A percentile compares a stretch with the other conserved stretches of the same genome.
These are phyloP conservation scores for Rhamnella rubrinervis DNA, from an alignment of 331 rosid genomes.

Conservation along the genomic window DNA sequence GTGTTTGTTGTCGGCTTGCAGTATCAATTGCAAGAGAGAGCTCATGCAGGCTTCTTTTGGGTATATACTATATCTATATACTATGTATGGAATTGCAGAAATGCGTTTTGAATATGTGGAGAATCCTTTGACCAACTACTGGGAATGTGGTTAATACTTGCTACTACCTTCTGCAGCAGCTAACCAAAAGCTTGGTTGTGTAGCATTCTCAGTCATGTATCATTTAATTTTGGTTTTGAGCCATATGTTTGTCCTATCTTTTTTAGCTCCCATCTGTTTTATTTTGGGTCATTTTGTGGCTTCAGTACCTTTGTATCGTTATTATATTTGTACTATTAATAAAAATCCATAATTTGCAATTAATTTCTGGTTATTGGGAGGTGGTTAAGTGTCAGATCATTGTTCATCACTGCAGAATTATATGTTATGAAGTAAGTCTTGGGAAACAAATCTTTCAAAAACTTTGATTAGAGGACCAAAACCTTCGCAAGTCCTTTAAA, in stretches of 20 bases:
- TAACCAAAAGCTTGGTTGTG: constrained; percentile 34
- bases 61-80: constrained; percentile 44
- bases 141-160: constrained; percentile 34
- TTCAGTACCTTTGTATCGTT: constrained; percentile 28
- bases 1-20: constrained; percentile 29
- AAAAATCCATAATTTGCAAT: constrained; percentile 21
- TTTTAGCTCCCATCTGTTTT: constrained; percentile 14
- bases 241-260: constrained; percentile 27
- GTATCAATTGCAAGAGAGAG: constrained; percentile 41
- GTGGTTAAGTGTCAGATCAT: background rate
- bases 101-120: constrained; percentile 32
- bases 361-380: constrained; percentile 26
- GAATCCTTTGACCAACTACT: constrained; percentile 36
- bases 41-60: constrained; percentile 41
- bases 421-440: background rate
- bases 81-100: constrained; percentile 49
- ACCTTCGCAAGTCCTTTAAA: too few relatives aligned
- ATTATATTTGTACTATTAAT: constrained; percentile 25
- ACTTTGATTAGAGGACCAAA: too few relatives aligned
- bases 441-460: too few relatives aligned
- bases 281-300: constrained; percentile 29
- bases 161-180: constrained; percentile 36
- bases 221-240: constrained; percentile 25
- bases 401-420: background rate
- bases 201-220: constrained; percentile 29